Base-by-base conservation (phyloP, 805 yeast genomes). In the Pichia ethanolica region DNA sequence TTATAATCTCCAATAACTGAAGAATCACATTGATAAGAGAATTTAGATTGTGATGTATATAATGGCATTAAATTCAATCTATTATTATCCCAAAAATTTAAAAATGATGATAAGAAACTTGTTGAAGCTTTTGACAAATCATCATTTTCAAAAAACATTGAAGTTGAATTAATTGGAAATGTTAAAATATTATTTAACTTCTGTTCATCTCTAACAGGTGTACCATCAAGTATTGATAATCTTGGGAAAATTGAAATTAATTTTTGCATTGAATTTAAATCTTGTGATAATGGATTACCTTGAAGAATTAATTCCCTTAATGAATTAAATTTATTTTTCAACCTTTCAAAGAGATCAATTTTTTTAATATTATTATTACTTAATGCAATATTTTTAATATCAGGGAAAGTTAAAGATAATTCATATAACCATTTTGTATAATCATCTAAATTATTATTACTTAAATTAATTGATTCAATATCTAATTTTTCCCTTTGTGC, bases 21-120 rank as follows among this genome's bases (percentile, higher is more conserved):
- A 1, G 87, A 71, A 66, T 89, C 95, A 26, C 83, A 80, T 52
- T 86, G 84, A 48, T 85, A 63, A 0, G 97, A 89, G 59, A 93
- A 91, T 61, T 85, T 87, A 0, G 97, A 88, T 59, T 83, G 85
- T 44, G 78, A 77, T 46, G 93, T 88, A 63, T 93, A 93, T 33
- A 93, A 70, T 40, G 77, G 74, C 64, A 84, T 63, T 44, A 93
- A 71, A 49, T 83, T 90, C 9, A 73, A 59, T 52, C 99, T 71
- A 60, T 86, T 81, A 6, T 75, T 59, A 68, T 93, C 99, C 95
- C 96, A 93, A 44, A 84, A 69, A 47, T 81, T 80, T 51, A 86
- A 71, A 65, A 78, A 93, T 56, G 86, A 84, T 32, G 88, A 67
- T 7, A 90, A 71, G 64, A 93, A 93, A 59, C 76, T 81, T n/a